Evolutionary conservation across 1,284 basidiomycete genomes (phyloP), one percentile per base, ranked within the genome.

Genomic region (Wolfiporia cocos): DNA sequence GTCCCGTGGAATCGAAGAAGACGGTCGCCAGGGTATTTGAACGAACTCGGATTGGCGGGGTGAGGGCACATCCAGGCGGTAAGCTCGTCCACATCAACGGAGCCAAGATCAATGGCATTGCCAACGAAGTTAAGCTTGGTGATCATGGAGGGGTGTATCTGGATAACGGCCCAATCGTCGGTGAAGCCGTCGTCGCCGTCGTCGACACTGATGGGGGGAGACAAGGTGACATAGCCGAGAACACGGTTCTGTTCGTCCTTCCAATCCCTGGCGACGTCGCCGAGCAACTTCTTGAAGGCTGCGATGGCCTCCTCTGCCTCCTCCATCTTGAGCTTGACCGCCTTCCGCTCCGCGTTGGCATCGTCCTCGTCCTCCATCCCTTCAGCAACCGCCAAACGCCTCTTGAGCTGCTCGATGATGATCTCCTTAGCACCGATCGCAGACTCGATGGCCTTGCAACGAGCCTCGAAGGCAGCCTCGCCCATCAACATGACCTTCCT

Each of bases 151-250:
- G 55, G 35, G 50, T 61, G 45, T 17, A 66, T 48, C 49, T 63
- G 40, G 52, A 70, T 45, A 29, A 69, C 43, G 4, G 50, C 66
- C 46, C 49, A 64, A 39, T 68, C 61, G n/a, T 61, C 54, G 14
- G 58, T 64, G 38, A 49, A 66, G 0, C 50, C 28, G 3, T 59
- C 50, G 19, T 48, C 33, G 34, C 46, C 49, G 41, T 21, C 19
- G 43, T 31, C 24, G 46, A 56, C 7, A 37, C 34, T 26, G 47
- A 68, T 55, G 50, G 58, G 52, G 28, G 51, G 51, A 9, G 61
- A 52, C 33, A 49, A 43, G 46, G 52, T 12, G 43, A 65, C 50
- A 41, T 62, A 53, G 7, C 61, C 63, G 36, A 69, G 37, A 40
- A 66, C 43, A 19, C 64, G 60, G 15, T 56, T 49, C 29, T 49